Conservation (phyloP, 371 early-diverging fungal genomes). For the Syncephalastrum monosporum region DNA sequence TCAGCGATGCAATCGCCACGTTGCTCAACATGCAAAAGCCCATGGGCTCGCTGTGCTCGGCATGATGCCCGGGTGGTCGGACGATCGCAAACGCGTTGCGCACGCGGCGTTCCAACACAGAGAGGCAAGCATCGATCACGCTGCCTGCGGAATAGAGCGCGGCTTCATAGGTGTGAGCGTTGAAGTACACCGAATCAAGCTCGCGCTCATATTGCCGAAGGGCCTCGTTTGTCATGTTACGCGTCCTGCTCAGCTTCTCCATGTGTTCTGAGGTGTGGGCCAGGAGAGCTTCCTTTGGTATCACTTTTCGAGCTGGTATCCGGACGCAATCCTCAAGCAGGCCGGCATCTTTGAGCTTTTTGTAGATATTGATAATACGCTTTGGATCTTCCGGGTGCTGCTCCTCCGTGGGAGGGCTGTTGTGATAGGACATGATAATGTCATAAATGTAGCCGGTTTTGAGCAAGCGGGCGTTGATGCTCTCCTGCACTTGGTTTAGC, state of each 20-base stretch:
- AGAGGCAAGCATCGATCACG: conserved; percentile 68
- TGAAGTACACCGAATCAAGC: conserved; percentile 74
- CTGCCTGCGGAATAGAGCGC: conserved; percentile 74
- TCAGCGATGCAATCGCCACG: conserved; percentile 75
- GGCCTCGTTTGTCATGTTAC: conserved; percentile 5
- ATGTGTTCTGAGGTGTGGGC: neutral
- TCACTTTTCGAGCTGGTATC: conserved; percentile 53
- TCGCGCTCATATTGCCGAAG: conserved; percentile 17
- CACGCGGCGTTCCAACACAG: conserved; percentile 63
- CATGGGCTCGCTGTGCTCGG: conserved; percentile 66
- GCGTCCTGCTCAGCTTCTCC: conserved; percentile 4
- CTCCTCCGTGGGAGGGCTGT: conserved; percentile 38
- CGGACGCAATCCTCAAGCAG: conserved; percentile 51
- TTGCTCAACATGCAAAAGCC: conserved; percentile 93
- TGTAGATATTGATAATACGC: conserved; percentile 66
- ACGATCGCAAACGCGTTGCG: conserved; percentile 84
- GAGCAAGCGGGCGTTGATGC: conserved; percentile 11
- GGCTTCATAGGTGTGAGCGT: conserved; percentile 59
- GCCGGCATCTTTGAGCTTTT: conserved; percentile 48
- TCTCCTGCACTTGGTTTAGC: too few species aligned
- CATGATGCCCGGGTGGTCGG: conserved; percentile 92
- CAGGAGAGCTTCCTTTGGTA: conserved; percentile 47
- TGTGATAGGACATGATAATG: conserved; percentile 63
- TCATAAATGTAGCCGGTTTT: conserved; percentile 66
- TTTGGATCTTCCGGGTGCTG: conserved; percentile 76